Conservation (phyloP, 176 grass and related monocot species). For the Poa pratensis region DNA sequence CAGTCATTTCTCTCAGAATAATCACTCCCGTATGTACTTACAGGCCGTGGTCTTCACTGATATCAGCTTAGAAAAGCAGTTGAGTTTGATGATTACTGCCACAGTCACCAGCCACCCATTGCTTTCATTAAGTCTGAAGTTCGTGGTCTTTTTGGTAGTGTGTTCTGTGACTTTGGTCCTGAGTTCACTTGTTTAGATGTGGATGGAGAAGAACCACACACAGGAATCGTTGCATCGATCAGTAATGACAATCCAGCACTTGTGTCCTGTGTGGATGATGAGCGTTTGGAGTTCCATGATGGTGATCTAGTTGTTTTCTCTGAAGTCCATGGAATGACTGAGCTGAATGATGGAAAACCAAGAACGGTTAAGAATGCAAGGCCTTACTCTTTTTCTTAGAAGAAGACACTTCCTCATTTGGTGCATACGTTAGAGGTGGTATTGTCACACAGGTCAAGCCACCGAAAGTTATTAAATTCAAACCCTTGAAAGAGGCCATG, state of each 20-base stretch:
- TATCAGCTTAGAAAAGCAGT: conserved; percentile 76
- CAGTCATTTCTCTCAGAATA: not conserved
- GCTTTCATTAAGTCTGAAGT: conserved; percentile 89
- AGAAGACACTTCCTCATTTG: conserved; percentile 85
- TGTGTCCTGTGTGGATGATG: conserved; percentile 92
- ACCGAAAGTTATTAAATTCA: conserved; percentile 88
- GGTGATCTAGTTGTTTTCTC: conserved; percentile 87
- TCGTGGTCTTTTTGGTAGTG: conserved; percentile 79
- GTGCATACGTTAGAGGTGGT: conserved; percentile 73
- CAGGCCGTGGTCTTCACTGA: conserved; percentile 90
- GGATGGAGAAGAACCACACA: conserved; percentile 93
- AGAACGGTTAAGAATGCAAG: conserved; percentile 83
- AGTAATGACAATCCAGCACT: conserved; percentile 84
- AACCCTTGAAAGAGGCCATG: conserved; percentile 77
- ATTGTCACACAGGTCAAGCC: conserved; percentile 90
- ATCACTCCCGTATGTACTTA: conserved; percentile 27
- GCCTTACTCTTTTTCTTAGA: conserved; percentile 82
- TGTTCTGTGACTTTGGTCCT: conserved; percentile 91
- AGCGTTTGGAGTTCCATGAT: conserved; percentile 92
- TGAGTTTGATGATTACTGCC: conserved; percentile 84
- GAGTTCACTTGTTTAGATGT: conserved; percentile 90
- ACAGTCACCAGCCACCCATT: conserved; percentile 85
- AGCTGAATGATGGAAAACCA: conserved; percentile 91
- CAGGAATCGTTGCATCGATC: conserved; percentile 88
- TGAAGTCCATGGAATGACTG: conserved; percentile 86